Conservation (phyloP, 2,329 filamentous ascomycete genomes). For the Venturia nashicola region DNA sequence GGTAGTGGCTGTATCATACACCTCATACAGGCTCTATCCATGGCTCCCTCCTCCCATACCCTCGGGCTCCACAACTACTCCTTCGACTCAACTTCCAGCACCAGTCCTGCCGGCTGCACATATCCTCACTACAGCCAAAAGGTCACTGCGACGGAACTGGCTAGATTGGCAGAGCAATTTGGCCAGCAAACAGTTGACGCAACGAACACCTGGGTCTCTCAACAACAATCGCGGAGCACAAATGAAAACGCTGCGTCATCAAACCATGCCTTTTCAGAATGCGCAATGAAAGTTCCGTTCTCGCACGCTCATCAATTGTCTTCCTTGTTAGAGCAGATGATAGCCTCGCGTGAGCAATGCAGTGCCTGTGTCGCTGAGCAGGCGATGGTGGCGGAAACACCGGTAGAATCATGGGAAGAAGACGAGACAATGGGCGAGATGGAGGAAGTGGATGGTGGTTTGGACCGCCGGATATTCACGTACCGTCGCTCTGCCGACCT, state of each 20-base stretch:
- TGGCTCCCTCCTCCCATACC: not conserved
- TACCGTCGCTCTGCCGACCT: constrained; percentile 7
- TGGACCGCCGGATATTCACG: not conserved
- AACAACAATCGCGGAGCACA: not conserved
- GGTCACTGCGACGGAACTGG: not conserved
- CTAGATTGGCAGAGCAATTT: constrained; percentile 1
- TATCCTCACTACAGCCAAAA: not conserved
- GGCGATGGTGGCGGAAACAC: not conserved
- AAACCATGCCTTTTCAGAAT: not conserved
- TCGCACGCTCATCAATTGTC: constrained; percentile 1
- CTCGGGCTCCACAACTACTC: not conserved
- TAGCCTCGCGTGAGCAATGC: constrained; percentile 1
- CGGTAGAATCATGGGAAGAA: not conserved
- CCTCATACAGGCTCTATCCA: not conserved
- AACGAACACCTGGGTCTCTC: not conserved
- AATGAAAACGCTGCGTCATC: not conserved
- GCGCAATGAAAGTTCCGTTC: not conserved
- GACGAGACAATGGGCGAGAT: constrained; percentile 5
- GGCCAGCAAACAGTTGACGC: constrained; percentile 1
- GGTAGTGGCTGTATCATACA: not conserved
- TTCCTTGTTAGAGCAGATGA: constrained; percentile 7
- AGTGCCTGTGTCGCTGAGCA: not conserved
- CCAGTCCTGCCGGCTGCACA: not conserved
- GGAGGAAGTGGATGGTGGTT: constrained; percentile 1
- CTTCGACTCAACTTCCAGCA: not conserved